Evolutionary conservation across 495 filamentous ascomycete genomes (phyloP), one percentile per base, ranked within the genome.

Genomic region (Trichoderma erinaceum): DNA sequence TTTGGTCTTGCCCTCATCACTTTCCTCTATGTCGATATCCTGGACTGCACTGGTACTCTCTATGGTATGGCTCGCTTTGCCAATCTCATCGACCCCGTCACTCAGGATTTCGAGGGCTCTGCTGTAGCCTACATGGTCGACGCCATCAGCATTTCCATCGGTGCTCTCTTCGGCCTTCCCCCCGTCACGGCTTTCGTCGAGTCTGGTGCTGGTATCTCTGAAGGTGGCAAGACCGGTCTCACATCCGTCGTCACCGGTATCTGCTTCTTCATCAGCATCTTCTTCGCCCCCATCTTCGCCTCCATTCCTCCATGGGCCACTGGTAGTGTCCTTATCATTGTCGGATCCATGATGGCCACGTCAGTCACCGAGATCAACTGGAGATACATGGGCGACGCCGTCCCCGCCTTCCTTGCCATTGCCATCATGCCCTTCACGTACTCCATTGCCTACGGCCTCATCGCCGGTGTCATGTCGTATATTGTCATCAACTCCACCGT

Each of bases 341-440:
- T 94, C 66, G 90, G 91, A 41, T 85, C 88, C 41, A 87, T 94
- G 82, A 94, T 94, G 91, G 86, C 88, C 70, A 83, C 85, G 68
- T 79, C 90, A 3, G 87, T 87, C 15, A 84, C 82, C 29, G 88
- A 93, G 68, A 93, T 94, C 80, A 94, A 94, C 82, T 93, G 91
- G 91, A 78, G 80, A 12, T 94, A 94, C 78, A 76, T 87, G 43
- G 90, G 89, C 64, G 91, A 94, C 76, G 86, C 88, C 29, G 81
- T 93, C 41, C 91, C 91, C 0, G 91, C 91, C 1, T 93, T 94
- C 77, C 75, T 93, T 41, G 92, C 90, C 35, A 89, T 94, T 69
- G 84, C 86, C 71, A 76, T 90, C 72, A 93, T 94, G 91, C 90
- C 90, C n/a, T 93, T 93, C 78, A 92, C 89, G 25, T 92, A 91